phyloP scores from a whole-genome alignment of 1,139 yeast species.

The Suhomyces panamericanus region DNA sequence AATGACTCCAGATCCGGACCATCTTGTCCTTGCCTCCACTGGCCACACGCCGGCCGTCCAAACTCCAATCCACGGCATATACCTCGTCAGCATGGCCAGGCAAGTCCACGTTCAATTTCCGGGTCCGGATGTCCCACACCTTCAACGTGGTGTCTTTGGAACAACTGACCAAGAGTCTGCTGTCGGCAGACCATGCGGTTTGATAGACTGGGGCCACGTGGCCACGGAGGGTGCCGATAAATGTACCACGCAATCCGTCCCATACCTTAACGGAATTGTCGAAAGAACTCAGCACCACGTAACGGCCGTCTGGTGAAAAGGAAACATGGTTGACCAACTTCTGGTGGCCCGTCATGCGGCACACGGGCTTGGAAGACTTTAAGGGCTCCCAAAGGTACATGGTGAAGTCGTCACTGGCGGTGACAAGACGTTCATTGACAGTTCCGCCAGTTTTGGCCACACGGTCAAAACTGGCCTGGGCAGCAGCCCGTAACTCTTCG shows the following conservation, averaged over 20 bases:
- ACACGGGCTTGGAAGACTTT: constrained; percentile 75
- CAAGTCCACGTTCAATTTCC: constrained; percentile 80
- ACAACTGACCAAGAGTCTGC: constrained; percentile 85
- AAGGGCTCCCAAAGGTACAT: constrained; percentile 97
- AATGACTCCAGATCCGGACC: constrained; percentile 91
- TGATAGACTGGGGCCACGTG: constrained; percentile 98
- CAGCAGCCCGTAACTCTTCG: constrained; percentile 37
- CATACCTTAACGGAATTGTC: constrained; percentile 93
- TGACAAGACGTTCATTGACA: constrained; percentile 77
- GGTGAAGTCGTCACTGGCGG: constrained; percentile 96
- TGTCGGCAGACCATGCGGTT: constrained; percentile 98
- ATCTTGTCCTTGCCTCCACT: constrained; percentile 97
- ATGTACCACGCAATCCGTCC: constrained; percentile 94
- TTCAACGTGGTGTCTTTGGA: constrained; percentile 96
- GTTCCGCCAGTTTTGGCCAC: constrained; percentile 73
- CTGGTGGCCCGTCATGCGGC: constrained; percentile 97
- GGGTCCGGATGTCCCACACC: constrained; percentile 92
- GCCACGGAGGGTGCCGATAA: constrained; percentile 87
- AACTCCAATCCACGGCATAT: constrained; percentile 97
- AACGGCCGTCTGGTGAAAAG: constrained; percentile 93
- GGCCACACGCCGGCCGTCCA: constrained; percentile 88
- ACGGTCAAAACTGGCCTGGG: constrained; percentile 63
- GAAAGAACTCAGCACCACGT: constrained; percentile 88
- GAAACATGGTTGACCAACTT: constrained; percentile 94
- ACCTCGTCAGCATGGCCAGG: constrained; percentile 98